Evolutionary conservation across 1,284 basidiomycete genomes (phyloP), one percentile per base, ranked within the genome.

Genomic region (Sporisorium scitamineum): DNA sequence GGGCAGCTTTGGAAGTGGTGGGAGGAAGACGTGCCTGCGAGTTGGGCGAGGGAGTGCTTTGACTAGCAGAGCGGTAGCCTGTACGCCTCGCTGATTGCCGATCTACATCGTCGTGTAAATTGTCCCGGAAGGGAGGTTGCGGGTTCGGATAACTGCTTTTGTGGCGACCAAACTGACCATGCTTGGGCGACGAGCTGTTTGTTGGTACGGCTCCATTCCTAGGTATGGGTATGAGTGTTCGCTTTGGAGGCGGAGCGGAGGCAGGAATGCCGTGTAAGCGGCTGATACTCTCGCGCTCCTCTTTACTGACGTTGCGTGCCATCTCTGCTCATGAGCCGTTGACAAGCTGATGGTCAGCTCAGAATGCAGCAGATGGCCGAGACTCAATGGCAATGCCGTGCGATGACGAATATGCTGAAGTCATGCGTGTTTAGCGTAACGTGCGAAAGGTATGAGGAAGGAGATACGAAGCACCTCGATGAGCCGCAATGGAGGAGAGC

Each of bases 321-420:
- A 64, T 64, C n/a, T 44, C 52, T 58, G n/a, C 31, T 14, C 56
- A 42, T 54, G 37, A 22, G 44, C 37, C 24, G 44, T 24, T 16
- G 31, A 34, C 20, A 10, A 5, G 26, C 20, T 16, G 11, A 22
- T 16, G 41, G 27, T 42, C 16, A 29, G 37, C 31, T 31, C 26
- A 27, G 10, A n/a, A 42, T 50, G 18, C 26, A 22, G 45, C 47
- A 14, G 27, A 51, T 37, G 27, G 27, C 29, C 18, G 8, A 22
- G 10, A 48, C 7, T 47, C 14, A 29, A 27, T 26, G 24, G 47
- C 34, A 5, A 24, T 42, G 53, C 53, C 39, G 31, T 22, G n/a
- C n/a, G n/a, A n/a, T 18, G 5, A 20, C 10, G 18, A 3, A 9
- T 10, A n/a, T 57, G 22, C 24, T 13, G 20, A 39, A 26, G 29